phyloP scores from a whole-genome alignment of 148 eudicot genomes.

The Oxyria digyna region DNA sequence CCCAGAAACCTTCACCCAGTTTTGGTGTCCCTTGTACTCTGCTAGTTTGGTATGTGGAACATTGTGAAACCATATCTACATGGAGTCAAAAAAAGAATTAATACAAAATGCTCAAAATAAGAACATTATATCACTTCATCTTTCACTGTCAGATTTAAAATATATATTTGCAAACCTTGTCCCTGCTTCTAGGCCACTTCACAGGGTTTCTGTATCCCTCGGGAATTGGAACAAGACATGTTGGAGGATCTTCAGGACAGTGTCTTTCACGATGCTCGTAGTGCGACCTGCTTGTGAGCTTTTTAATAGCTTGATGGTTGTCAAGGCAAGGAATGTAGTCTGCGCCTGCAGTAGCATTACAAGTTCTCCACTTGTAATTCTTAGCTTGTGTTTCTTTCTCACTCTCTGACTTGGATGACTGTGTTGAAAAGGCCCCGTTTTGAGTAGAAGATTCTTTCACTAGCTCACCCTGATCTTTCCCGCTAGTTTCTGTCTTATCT shows the following conservation, averaged over 20 bases:
- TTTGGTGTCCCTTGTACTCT: conserved; percentile 43
- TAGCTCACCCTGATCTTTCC: conserved; percentile 25
- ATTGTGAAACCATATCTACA: conserved; percentile 59
- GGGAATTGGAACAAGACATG: conserved; percentile 56
- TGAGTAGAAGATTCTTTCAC: conserved; percentile 26
- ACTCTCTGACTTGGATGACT: conserved; percentile 26
- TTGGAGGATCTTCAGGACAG: conserved; percentile 57
- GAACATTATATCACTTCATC: neutral
- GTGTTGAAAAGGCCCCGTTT: conserved; percentile 32
- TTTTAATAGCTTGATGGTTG: conserved; percentile 37
- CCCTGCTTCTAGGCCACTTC: conserved; percentile 67
- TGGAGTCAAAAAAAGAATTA: conserved; percentile 8
- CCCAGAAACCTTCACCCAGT: conserved; percentile 57
- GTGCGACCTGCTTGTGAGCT: conserved; percentile 35
- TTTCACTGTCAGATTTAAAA: neutral
- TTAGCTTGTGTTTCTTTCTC: conserved; percentile 22
- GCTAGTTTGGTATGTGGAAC: conserved; percentile 58
- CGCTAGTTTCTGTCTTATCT: conserved; percentile 14
- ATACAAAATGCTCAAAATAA: neutral
- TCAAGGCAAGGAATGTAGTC: conserved; percentile 81
- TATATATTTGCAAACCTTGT: conserved; percentile 33
- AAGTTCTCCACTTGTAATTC: conserved; percentile 34
- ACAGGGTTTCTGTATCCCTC: conserved; percentile 48
- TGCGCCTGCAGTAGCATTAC: conserved; percentile 63
- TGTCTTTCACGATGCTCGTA: conserved; percentile 70